Percentiles rank a stretch among this genome's conserved stretches.
Evolutionary conservation across 768 basidiomycete species (phyloP).

Genomic region (Rhodosporidiobolus odoratus): DNA sequence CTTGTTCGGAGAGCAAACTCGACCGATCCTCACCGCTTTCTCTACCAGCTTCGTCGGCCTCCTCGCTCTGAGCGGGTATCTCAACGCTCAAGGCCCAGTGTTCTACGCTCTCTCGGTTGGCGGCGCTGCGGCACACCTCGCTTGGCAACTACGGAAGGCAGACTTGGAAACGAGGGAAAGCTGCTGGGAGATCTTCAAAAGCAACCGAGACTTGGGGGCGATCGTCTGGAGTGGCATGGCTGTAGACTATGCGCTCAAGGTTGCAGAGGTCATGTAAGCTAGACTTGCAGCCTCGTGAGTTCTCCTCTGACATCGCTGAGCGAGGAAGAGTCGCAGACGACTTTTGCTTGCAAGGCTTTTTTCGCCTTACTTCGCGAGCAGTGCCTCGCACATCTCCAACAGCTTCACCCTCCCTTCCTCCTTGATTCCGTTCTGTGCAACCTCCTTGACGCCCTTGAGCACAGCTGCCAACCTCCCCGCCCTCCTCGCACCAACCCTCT

Average conservation of each 20-base stretch:
- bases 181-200: constrained; percentile 78
- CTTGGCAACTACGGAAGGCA: constrained; percentile 66
- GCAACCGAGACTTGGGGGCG: constrained; percentile 39
- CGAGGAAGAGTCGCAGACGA: not conserved
- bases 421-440: not conserved
- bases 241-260: constrained; percentile 33
- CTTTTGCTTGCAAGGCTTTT: not conserved
- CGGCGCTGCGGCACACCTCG: constrained; percentile 69
- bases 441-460: not conserved
- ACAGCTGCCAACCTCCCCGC: not conserved
- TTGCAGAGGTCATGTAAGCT: not conserved
- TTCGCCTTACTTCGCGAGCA: not conserved
- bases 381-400: constrained; percentile 8
- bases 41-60: constrained; percentile 67
- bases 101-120: constrained; percentile 73
- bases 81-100: constrained; percentile 67
- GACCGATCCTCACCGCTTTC: constrained; percentile 67
- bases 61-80: constrained; percentile 69
- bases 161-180: constrained; percentile 69
- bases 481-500: constrained; percentile 1
- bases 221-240: constrained; percentile 37
- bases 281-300: not conserved
- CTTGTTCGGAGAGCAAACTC: constrained; percentile 72
- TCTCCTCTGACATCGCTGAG: not conserved
- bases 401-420: not conserved